Base-by-base conservation (phyloP, 2,329 filamentous ascomycete genomes). In the Pseudonectria foliicola region DNA sequence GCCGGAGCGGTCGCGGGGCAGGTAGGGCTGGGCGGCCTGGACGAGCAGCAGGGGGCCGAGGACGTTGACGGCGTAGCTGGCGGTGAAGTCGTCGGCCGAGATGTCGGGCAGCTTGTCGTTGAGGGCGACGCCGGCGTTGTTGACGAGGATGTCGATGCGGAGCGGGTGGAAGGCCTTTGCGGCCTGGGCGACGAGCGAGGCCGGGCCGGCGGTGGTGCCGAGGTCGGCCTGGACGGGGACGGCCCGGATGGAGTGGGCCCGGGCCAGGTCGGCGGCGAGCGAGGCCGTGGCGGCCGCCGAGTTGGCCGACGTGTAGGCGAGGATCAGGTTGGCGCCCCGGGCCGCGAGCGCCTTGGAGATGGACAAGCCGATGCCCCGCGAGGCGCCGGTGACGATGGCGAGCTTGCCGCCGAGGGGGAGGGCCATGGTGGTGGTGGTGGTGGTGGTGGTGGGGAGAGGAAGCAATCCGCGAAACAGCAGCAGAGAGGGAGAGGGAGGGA, bases 311-410 rank as follows among this genome's bases (percentile, higher is more conserved):
- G 49, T 48, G 38, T 52, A 52, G 29, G 42, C 49, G 34, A 52
- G 44, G 34, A 52, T 25, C 38, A 52, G 42, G 42, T 53, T 48
- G 35, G 49, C 48, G 38, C 49, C 49, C 27, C 49, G 49, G 30
- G 49, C 44, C 27, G 49, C 49, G 15, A 52, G 49, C 8, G 45
- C 39, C 33, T 48, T 43, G 31, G 49, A 33, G 26, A 52, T 52
- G 35, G 49, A 38, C 25, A 43, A 28, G 27, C 49, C 49, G 13
- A 52, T 52, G 25, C 45, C 84, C 68, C 86, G 68, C 38, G 85
- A 87, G 40, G 79, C 82, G 37, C 86, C 86, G 2, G 86, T 92
- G 30, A 92, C 70, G 46, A 93, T 80, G 34, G 76, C 85, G 33
- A 89, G 68, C 59, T 88, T 88, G 48, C 83, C 83, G 54, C 85